phyloP scores from a whole-genome alignment of 768 basidiomycete genomes.

The Podaxis sp. region DNA sequence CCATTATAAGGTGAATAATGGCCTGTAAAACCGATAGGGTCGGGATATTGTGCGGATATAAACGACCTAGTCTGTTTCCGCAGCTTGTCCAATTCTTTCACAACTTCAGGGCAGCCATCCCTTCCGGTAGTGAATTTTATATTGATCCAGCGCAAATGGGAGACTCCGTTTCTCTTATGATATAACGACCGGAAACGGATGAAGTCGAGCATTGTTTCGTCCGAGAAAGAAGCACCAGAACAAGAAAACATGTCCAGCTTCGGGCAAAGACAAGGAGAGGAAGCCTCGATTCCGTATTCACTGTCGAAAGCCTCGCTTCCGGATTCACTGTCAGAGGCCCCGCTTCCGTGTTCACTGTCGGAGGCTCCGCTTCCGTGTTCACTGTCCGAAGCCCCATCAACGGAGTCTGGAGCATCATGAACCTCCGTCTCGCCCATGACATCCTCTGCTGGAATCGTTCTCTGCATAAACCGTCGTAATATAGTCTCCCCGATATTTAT shows the following conservation, averaged over 20 bases:
- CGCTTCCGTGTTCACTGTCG: too few relatives aligned
- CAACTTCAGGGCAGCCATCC: not conserved
- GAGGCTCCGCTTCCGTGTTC: too few relatives aligned
- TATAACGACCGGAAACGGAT: not conserved
- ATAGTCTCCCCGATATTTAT: too few relatives aligned
- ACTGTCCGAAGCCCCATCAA: too few relatives aligned
- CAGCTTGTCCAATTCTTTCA: not conserved
- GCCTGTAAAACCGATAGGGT: not conserved
- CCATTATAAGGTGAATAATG: not conserved
- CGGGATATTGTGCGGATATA: not conserved
- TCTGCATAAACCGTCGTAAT: not conserved
- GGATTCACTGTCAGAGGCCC: too few relatives aligned
- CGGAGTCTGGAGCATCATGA: not conserved
- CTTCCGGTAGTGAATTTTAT: not conserved
- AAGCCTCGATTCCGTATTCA: not conserved
- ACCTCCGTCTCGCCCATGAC: not conserved
- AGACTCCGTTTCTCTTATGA: not conserved
- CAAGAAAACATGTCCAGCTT: not conserved
- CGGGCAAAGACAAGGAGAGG: not conserved
- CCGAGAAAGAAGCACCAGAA: not conserved
- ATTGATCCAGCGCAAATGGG: not conserved
- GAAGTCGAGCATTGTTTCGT: not conserved
- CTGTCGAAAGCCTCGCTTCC: too few relatives aligned
- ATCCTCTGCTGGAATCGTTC: not conserved
- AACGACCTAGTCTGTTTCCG: not conserved